Evolutionary conservation across 2,329 filamentous ascomycete genomes (phyloP), one percentile per base, ranked within the genome.

Genomic region (Colletotrichum abscissum): DNA sequence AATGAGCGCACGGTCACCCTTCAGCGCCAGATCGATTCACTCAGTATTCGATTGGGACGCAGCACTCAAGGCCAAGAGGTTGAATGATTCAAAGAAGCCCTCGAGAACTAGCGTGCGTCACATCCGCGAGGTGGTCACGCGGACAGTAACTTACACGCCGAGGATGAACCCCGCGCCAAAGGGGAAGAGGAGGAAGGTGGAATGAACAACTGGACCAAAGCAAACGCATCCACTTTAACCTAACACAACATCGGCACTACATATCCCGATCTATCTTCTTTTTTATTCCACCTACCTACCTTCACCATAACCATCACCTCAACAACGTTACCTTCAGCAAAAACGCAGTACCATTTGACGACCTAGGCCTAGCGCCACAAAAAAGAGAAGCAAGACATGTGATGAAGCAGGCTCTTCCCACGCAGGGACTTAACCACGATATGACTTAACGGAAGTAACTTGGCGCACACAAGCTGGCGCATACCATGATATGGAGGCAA

Each of bases 81-180:
- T 90, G 73, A 92, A 93, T 67, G 82, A 86, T 79, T 86, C 86
- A 80, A 86, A 87, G 75, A 89, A 90, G 80, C 80, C 88, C 19
- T 86, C 89, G 54, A 89, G 88, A 76, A 91, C 91, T 38, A 92
- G 88, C 77, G 87, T 92, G 69, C 90, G 92, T 73, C 89, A 93
- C 79, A 95, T 98, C 72, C 88, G 94, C 67, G 95, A 98, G 82
- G 95, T 98, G 5, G 94, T 98, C 66, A 98, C 95, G n/a, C 90
- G 95, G 77, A 98, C 95, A 19, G 94, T 98, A 73, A 98, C 94
- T 54, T 98, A 97, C 83, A 97, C 94, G 81, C 93, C 91, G 74
- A 88, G 92, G 76, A 94, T 98, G 85, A 94, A 95, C 76, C 94
- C 95, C 28, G 95, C 95, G 49, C 96, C 95, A 8, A 95, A 95